A percentile compares a stretch with the other conserved stretches of the same genome.
Conservation (phyloP, 2,329 filamentous ascomycete genomes). For the Calonectria fujianensis region DNA sequence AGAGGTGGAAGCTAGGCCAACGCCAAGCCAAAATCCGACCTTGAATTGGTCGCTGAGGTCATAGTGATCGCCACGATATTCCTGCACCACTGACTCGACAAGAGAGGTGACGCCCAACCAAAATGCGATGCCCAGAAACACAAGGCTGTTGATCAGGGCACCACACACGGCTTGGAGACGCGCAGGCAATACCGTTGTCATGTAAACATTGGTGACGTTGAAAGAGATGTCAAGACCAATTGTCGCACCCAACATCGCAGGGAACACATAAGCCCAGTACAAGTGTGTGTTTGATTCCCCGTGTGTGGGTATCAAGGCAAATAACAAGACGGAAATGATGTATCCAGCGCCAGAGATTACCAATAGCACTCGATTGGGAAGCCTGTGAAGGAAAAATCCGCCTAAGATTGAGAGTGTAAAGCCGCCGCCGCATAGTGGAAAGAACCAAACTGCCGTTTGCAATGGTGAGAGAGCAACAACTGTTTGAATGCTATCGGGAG, state of each 20-base stretch:
- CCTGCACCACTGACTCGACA: not conserved
- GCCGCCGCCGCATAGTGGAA: conserved; percentile 25
- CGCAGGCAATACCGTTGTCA: conserved; percentile 23
- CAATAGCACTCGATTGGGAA: conserved; percentile 20
- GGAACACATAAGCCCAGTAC: conserved; percentile 79
- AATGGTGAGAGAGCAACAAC: conserved; percentile 7
- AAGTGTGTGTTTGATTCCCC: conserved; percentile 55
- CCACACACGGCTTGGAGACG: conserved; percentile 25
- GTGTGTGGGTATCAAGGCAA: conserved; percentile 18
- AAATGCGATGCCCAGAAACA: conserved; percentile 31
- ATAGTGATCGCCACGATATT: not conserved
- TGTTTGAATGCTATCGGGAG: not conserved
- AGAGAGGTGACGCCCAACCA: conserved; percentile 10
- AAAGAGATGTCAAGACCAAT: conserved; percentile 79
- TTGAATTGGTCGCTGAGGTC: not conserved
- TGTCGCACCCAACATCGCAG: conserved; percentile 74
- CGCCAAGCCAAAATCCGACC: conserved; percentile 16
- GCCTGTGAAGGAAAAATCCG: conserved; percentile 29
- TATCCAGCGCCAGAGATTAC: conserved; percentile 17
- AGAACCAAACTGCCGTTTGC: conserved; percentile 26
- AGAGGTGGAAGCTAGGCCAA: not conserved
- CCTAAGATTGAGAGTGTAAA: conserved; percentile 25
- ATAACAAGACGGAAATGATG: conserved; percentile 9
- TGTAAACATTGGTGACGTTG: conserved; percentile 75
- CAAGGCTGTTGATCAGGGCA: conserved; percentile 27